Evolutionary conservation across 2,329 filamentous ascomycete genomes (phyloP).

Genomic region (Aphanocladium album): DNA sequence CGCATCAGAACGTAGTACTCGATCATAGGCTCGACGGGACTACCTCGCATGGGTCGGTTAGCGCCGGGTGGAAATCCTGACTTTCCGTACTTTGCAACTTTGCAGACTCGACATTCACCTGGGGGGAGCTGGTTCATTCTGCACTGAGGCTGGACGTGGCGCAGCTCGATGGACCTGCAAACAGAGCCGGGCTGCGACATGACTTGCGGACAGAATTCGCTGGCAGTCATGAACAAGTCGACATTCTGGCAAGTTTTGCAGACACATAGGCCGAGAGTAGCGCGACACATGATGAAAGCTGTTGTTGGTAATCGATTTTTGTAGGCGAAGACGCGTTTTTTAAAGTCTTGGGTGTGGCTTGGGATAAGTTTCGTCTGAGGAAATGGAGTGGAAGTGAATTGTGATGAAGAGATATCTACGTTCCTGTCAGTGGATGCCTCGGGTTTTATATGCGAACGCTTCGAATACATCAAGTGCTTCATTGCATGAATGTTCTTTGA

Average conservation of each 20-base stretch:
- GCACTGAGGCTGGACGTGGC: not conserved
- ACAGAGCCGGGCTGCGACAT: not conserved
- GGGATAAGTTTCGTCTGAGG: not conserved
- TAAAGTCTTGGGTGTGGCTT: too few species aligned
- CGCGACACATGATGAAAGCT: not conserved
- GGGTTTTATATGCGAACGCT: too few species aligned
- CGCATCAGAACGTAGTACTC: not conserved
- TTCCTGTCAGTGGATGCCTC: not conserved
- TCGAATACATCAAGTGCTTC: too few species aligned
- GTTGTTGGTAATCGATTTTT: not conserved
- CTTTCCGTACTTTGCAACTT: not conserved
- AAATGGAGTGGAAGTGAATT: not conserved
- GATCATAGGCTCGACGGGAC: not conserved
- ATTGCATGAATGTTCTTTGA: too few species aligned
- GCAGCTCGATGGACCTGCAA: not conserved
- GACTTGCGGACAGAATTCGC: not conserved
- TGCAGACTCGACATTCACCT: not conserved
- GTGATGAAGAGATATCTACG: not conserved
- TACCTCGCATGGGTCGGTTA: not conserved
- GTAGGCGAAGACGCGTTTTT: not conserved
- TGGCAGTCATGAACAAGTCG: not conserved
- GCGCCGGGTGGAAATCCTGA: not conserved
- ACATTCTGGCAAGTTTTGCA: not conserved
- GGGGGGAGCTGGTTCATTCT: not conserved
- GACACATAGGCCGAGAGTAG: not conserved